Evolutionary conservation across 225 moss, liverwort and hornwort species (phyloP).

Genomic region (Rhytidiadelphus loreus): DNA sequence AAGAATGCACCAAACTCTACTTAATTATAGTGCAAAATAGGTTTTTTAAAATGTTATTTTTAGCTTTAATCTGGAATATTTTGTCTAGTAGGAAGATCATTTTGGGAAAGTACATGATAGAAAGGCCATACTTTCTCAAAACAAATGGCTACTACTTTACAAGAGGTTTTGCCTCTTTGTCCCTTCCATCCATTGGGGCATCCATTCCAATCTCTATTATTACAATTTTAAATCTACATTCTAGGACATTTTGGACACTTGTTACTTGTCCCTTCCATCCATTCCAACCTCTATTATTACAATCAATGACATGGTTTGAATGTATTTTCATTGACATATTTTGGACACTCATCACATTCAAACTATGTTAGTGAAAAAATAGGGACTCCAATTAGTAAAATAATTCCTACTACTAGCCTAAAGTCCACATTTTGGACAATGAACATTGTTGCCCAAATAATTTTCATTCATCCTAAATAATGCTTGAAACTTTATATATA

Average conservation of each 20-base stretch:
- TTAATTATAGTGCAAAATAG: no score
- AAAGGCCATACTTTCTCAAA: not conserved
- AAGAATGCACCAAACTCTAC: no score
- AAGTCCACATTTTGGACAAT: not conserved
- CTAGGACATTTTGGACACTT: not conserved
- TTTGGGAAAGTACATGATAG: no score
- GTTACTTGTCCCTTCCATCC: no score
- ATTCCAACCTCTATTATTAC: no score
- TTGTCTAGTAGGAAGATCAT: no score
- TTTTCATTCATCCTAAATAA: not conserved
- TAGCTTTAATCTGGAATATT: no score
- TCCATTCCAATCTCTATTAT: not conserved
- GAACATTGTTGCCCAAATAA: not conserved
- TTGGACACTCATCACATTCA: not conserved
- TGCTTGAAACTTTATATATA: not conserved
- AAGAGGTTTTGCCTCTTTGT: no score
- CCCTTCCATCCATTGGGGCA: not conserved
- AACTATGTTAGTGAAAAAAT: not conserved
- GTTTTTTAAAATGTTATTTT: no score
- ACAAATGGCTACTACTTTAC: not conserved
- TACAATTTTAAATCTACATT: not conserved
- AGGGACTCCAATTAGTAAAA: not conserved
- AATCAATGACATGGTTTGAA: no score
- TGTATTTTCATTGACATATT: no score
- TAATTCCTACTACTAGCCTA: accelerated